phyloP scores from a whole-genome alignment of 768 basidiomycete species.

The Lactifluus piperatus region DNA sequence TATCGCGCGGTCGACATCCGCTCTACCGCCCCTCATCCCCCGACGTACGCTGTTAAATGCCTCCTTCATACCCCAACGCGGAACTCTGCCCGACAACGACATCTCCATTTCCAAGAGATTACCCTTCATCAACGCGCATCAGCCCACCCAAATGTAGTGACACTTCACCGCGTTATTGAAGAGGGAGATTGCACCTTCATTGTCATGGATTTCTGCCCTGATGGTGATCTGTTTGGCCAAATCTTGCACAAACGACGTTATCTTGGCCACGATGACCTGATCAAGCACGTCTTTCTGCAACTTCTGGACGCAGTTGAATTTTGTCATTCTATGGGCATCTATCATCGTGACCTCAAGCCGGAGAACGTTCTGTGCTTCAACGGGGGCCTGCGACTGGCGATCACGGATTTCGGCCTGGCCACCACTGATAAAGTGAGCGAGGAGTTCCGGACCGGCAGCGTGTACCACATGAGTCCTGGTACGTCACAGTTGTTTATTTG shows the following conservation, averaged over 20 bases:
- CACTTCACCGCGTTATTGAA: conserved; percentile 82
- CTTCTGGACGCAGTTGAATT: conserved; percentile 90
- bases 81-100: conserved; percentile 49
- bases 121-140: conserved; percentile 68
- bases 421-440: conserved; percentile 78
- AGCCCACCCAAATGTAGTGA: conserved; percentile 74
- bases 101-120: conserved; percentile 80
- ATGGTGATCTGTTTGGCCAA: conserved; percentile 89
- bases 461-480: conserved; percentile 99
- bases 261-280: conserved; percentile 74
- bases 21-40: conserved; percentile 30
- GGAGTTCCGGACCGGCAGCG: conserved; percentile 92
- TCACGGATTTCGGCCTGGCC: conserved; percentile 94
- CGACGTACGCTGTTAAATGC: conserved; percentile 88
- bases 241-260: conserved; percentile 73
- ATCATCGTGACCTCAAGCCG: conserved; percentile 95
- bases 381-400: conserved; percentile 63
- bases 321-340: conserved; percentile 86
- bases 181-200: conserved; percentile 77
- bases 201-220: conserved; percentile 87
- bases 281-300: conserved; percentile 87
- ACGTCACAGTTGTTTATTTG: conserved; percentile 23
- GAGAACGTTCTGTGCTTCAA: conserved; percentile 90
- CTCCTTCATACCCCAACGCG: conserved; percentile 48
- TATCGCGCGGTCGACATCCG: conserved; percentile 71